phyloP scores from a whole-genome alignment of 2,329 filamentous ascomycete genomes.

The Botryotinia narcissicola region DNA sequence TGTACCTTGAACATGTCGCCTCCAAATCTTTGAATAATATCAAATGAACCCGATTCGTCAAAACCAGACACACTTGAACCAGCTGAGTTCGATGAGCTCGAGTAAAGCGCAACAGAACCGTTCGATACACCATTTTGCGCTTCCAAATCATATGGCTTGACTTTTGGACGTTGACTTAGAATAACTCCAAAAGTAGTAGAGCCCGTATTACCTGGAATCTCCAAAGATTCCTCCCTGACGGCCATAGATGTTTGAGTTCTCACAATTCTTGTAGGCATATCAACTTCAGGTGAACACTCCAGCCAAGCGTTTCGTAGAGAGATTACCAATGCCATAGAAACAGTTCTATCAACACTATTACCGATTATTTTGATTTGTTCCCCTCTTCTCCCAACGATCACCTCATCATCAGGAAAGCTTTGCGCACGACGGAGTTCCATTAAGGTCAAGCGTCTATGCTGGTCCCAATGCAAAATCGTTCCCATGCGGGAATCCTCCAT shows the following conservation, averaged over 20 bases:
- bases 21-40: neutral
- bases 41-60: neutral
- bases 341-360: slow-evolving; percentile 71
- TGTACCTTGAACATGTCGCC: neutral
- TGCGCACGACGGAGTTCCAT: slow-evolving; percentile 69
- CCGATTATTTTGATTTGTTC: slow-evolving; percentile 68
- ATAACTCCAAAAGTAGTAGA: neutral
- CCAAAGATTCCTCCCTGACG: neutral
- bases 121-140: neutral
- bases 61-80: neutral
- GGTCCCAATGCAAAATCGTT: slow-evolving; percentile 60
- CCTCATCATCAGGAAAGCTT: slow-evolving; percentile 66
- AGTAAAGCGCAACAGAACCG: neutral
- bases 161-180: neutral
- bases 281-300: slow-evolving; percentile 25
- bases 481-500: slow-evolving; percentile 57
- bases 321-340: slow-evolving; percentile 65
- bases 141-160: neutral
- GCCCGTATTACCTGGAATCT: neutral
- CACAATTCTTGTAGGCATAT: neutral
- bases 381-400: slow-evolving; percentile 56
- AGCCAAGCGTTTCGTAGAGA: slow-evolving; percentile 58
- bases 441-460: slow-evolving; percentile 60
- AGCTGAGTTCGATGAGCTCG: neutral
- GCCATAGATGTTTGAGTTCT: neutral